Evolutionary conservation across 139 green algal genomes (phyloP).

Genomic region (Tetraselmis striata): DNA sequence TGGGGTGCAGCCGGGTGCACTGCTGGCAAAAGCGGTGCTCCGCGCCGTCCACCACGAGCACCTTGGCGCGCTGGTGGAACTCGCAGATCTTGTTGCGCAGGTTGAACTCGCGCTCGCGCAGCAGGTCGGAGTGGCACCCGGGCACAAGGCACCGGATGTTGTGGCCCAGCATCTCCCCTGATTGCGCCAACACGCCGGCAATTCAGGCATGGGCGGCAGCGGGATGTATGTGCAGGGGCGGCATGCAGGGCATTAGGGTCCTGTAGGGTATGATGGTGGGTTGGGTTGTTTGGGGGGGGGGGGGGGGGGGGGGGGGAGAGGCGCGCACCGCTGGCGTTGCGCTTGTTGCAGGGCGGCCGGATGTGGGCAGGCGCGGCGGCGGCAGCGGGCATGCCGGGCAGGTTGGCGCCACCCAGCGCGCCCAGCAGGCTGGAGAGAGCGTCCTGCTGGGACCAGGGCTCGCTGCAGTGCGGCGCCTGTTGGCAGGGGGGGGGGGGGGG

Average conservation of each 20-base stretch:
- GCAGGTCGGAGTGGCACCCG: slow-evolving; percentile 53
- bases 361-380: neutral
- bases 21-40: slow-evolving; percentile 37
- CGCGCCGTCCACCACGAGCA: slow-evolving; percentile 15
- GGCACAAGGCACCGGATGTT: slow-evolving; percentile 53
- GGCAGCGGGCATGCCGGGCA: neutral
- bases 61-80: slow-evolving; percentile 48
- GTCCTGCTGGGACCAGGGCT: neutral
- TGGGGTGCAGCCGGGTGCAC: slow-evolving; percentile 25
- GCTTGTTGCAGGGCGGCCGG: neutral
- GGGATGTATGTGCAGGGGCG: too few species aligned
- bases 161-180: neutral
- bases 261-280: too few species aligned
- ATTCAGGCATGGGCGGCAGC: too few species aligned
- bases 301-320: too few species aligned
- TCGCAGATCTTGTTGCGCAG: slow-evolving; percentile 78
- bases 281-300: too few species aligned
- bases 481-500: neutral
- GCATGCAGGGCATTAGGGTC: too few species aligned
- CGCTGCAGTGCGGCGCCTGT: neutral
- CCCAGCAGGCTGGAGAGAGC: neutral
- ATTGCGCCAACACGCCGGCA: too few species aligned
- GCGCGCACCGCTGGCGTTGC: neutral
- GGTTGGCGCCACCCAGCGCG: neutral
- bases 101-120: slow-evolving; percentile 63